Base-by-base conservation (phyloP, 371 early-diverging fungal species). In the Mortierella sp. region DNA sequence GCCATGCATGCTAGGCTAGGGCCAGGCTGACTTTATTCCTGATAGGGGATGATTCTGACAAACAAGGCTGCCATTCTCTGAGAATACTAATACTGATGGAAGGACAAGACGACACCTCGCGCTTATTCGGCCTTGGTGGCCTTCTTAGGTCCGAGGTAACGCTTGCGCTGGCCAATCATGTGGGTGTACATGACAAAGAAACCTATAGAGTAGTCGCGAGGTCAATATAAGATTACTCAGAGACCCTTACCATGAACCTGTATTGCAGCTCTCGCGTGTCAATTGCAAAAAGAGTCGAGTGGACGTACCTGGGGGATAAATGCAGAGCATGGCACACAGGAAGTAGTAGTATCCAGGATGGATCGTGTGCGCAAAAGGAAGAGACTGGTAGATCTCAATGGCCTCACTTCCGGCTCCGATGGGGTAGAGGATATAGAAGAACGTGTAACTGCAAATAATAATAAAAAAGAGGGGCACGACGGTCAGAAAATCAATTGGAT, bases 371-470 rank as follows among this genome's bases (percentile, higher is more conserved):
- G 92, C 92, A 60, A 84, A 82, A 15, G 89, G 90, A 50, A 94
- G 81, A 21, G 95, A 85, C 56, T 86, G 81, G 73, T 89, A 91
- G 54, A 94, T 80, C 78, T 94, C 86, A 56, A 90, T 79, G 54
- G 90, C 82, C 86, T 97, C 98, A 51, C 92, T 91, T 31, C 86
- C 83, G 21, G 96, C 95, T 50, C 98, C 98, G 11, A 92, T 51
- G 21, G 97, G 97, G 80, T 98, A 98, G 21, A 98, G 84, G 19
- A 95, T 81, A 63, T 86, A 93, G 84, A 97, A 96, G 69, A 94
- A 89, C 57, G 91, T 91, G 81, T 97, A 98, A 62, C 95, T 86
- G 44, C 17, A 28, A 26, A 43, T 11, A 37, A 26, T 47, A 51
- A 39, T 43, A 59, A 68, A 47, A 43, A n/a, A n/a, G 51, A 64